These are phyloP conservation scores for Phytophthora cryptogea DNA, from an alignment of 352 stramenopile genomes.

Conservation along the genomic window DNA sequence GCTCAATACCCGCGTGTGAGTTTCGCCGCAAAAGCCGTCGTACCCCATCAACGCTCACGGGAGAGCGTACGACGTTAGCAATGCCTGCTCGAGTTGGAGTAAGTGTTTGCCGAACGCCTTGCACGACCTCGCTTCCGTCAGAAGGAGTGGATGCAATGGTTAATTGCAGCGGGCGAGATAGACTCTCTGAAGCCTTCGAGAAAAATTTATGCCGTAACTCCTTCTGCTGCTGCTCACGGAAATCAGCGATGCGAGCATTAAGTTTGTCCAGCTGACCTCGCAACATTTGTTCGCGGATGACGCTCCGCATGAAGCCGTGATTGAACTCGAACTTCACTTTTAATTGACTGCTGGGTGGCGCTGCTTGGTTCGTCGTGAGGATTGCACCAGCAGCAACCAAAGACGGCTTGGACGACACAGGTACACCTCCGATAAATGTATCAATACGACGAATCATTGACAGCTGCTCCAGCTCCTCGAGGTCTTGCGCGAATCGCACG, in stretches of 20 bases:
- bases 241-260: constrained; percentile 65
- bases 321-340: constrained; percentile 88
- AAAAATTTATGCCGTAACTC: constrained; percentile 79
- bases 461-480: constrained; percentile 76
- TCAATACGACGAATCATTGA: constrained; percentile 81
- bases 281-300: constrained; percentile 84
- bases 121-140: constrained; percentile 16
- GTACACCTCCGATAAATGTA: constrained; percentile 73
- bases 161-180: constrained; percentile 47
- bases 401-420: constrained; percentile 31
- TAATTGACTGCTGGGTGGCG: constrained; percentile 34
- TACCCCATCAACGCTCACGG: constrained; percentile 6
- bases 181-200: constrained; percentile 67
- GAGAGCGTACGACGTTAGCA: constrained; percentile 20
- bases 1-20: constrained; percentile 35
- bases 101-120: constrained; percentile 31
- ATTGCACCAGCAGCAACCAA: constrained; percentile 6
- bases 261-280: constrained; percentile 85
- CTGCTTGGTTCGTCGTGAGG: constrained; percentile 22
- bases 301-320: constrained; percentile 86
- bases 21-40: constrained; percentile 19
- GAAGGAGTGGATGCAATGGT: constrained; percentile 17
- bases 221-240: constrained; percentile 76
- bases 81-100: constrained; percentile 39
- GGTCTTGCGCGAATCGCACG: constrained; percentile 63